Percentiles rank a stretch among this genome's conserved stretches.
phyloP scores from a whole-genome alignment of 2,329 filamentous ascomycete genomes.

The Beauveria sp. region DNA sequence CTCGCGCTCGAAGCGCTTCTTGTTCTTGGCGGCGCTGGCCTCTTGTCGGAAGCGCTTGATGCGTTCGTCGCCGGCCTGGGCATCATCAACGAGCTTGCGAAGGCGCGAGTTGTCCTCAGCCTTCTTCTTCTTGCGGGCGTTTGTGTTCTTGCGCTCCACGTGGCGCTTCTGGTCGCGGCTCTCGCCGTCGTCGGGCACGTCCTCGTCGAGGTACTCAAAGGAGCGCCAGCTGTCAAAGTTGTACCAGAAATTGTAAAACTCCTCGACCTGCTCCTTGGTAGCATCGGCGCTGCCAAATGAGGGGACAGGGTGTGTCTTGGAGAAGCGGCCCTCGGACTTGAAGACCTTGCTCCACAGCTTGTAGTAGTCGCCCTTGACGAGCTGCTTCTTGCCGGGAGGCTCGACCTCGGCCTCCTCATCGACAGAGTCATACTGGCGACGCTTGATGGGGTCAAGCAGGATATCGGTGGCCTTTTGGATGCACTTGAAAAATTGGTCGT shows the following conservation, averaged over 20 bases:
- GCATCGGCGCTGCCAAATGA: constrained; percentile 76
- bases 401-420: constrained; percentile 91
- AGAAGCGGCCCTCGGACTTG: constrained; percentile 88
- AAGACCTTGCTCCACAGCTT: constrained; percentile 90
- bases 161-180: constrained; percentile 99
- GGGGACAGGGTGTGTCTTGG: constrained; percentile 82
- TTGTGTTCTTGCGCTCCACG: constrained; percentile 96
- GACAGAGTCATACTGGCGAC: constrained; percentile 92
- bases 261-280: constrained; percentile 81
- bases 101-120: constrained; percentile 90
- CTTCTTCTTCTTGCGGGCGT: constrained; percentile 98
- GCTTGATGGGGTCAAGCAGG: constrained; percentile 83
- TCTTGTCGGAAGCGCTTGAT: constrained; percentile 96
- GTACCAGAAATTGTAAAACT: constrained; percentile 99
- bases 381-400: constrained; percentile 85
- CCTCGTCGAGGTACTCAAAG: constrained; percentile 98
- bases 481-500: constrained; percentile 99
- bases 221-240: constrained; percentile 97
- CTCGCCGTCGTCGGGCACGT: constrained; percentile 97
- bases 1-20: constrained; percentile 84
- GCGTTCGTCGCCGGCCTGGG: constrained; percentile 76
- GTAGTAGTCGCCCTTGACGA: constrained; percentile 82
- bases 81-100: constrained; percentile 82
- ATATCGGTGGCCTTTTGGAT: constrained; percentile 97
- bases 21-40: constrained; percentile 91